Evolutionary conservation across 257 asterid genomes (phyloP).

Genomic region (Leonotis leonurus): DNA sequence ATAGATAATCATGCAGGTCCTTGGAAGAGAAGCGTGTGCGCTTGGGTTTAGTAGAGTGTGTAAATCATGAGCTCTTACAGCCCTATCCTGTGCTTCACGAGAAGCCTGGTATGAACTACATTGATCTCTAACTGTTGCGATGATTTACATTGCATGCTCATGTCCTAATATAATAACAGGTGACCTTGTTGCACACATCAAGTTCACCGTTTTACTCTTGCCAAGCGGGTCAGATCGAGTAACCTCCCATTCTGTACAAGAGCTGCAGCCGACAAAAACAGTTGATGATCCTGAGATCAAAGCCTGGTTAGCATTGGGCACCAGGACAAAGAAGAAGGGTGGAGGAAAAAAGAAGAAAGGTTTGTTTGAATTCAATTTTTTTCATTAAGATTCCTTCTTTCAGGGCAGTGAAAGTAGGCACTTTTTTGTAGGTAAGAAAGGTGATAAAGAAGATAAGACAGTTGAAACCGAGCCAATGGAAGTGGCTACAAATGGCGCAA

Average conservation of each 20-base stretch:
- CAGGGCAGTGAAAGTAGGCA: neutral
- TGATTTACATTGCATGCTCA: neutral
- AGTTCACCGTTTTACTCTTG: constrained; percentile 85
- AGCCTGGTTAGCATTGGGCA: constrained; percentile 61
- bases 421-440: constrained; percentile 57
- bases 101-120: constrained; percentile 58
- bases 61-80: constrained; percentile 84
- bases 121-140: neutral
- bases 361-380: constrained; percentile 9
- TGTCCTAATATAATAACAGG: constrained; percentile 35
- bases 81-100: constrained; percentile 95
- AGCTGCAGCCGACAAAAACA: constrained; percentile 59
- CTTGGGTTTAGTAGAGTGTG: constrained; percentile 83
- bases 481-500: constrained; percentile 25
- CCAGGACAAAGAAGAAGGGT: constrained; percentile 84
- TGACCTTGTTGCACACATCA: constrained; percentile 84
- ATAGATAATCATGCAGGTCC: constrained; percentile 44
- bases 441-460: constrained; percentile 48
- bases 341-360: constrained; percentile 99
- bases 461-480: constrained; percentile 50
- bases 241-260: constrained; percentile 83
- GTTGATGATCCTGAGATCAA: constrained; percentile 80
- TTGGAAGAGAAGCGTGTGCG: constrained; percentile 96
- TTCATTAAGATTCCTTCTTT: neutral
- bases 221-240: constrained; percentile 89